phyloP scores from a whole-genome alignment of 495 filamentous ascomycete species.

The Penicillium goetzii region DNA sequence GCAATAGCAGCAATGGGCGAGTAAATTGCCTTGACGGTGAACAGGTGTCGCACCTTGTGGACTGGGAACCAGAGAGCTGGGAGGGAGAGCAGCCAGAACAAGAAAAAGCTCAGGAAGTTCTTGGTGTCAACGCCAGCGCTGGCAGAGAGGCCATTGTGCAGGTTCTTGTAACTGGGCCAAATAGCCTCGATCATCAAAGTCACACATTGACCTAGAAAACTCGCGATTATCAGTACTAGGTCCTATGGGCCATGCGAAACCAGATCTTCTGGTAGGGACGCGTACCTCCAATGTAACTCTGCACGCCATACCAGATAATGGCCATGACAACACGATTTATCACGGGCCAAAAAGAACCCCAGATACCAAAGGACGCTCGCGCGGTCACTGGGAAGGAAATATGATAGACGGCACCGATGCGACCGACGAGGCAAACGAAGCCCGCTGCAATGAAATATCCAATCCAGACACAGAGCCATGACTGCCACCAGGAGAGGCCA shows the following conservation, averaged over 20 bases:
- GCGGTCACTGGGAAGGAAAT: constrained; percentile 83
- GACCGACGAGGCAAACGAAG: constrained; percentile 79
- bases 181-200: constrained; percentile 82
- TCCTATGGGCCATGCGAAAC: neutral
- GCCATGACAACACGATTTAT: constrained; percentile 90
- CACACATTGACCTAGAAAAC: constrained; percentile 65
- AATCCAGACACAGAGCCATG: constrained; percentile 86
- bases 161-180: constrained; percentile 67
- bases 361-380: constrained; percentile 81
- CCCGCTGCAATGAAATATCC: constrained; percentile 77
- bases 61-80: constrained; percentile 79
- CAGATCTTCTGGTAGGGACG: neutral
- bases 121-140: constrained; percentile 74
- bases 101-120: constrained; percentile 77
- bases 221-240: neutral
- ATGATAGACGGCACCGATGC: constrained; percentile 88
- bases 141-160: constrained; percentile 69
- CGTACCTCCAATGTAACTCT: constrained; percentile 78
- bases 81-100: constrained; percentile 81
- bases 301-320: constrained; percentile 77
- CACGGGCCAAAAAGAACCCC: constrained; percentile 87
- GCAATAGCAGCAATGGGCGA: constrained; percentile 82
- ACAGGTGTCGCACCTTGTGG: constrained; percentile 73
- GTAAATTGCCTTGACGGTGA: constrained; percentile 87
- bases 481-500: constrained; percentile 93